Conservation (phyloP, 2,329 filamentous ascomycete species). For the Fonsecaea multimorphosa region DNA sequence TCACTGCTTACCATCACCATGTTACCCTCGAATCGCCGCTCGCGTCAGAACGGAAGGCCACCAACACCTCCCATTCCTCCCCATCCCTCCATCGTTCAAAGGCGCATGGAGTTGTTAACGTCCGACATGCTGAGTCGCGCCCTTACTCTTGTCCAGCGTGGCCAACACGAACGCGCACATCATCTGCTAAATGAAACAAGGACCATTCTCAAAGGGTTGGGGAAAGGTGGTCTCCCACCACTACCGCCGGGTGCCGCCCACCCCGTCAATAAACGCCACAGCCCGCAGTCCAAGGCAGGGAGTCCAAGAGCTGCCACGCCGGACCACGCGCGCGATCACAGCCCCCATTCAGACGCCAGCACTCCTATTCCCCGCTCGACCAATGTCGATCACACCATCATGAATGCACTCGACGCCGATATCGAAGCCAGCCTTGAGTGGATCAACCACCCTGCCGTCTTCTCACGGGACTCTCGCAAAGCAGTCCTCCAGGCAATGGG, state of each 20-base stretch:
- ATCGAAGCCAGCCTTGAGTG: conserved; percentile 90
- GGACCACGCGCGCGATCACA: conserved; percentile 46
- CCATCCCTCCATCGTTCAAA: conserved; percentile 91
- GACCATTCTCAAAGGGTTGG: conserved; percentile 92
- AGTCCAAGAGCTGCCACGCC: conserved; percentile 47
- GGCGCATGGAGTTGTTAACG: conserved; percentile 95
- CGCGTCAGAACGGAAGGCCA: conserved; percentile 62
- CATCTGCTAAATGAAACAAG: conserved; percentile 91
- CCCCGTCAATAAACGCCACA: conserved; percentile 48
- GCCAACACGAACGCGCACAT: conserved; percentile 91
- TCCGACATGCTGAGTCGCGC: conserved; percentile 97
- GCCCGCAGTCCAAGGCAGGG: conserved; percentile 45
- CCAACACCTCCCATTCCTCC: conserved; percentile 85
- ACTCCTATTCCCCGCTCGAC: conserved; percentile 45
- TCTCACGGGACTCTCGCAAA: conserved; percentile 91
- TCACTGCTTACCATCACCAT: conserved; percentile 95
- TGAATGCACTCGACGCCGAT: conserved; percentile 86
- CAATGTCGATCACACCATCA: conserved; percentile 82
- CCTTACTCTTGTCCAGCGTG: conserved; percentile 84
- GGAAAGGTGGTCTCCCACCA: conserved; percentile 91
- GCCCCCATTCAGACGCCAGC: conserved; percentile 50
- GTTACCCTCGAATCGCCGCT: conserved; percentile 71
- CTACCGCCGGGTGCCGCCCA: conserved; percentile 69
- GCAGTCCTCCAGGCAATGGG: conserved; percentile 95
- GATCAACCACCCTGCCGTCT: conserved; percentile 96